Conservation (phyloP, 2,329 filamentous ascomycete genomes). For the Colletotrichum sp. region DNA sequence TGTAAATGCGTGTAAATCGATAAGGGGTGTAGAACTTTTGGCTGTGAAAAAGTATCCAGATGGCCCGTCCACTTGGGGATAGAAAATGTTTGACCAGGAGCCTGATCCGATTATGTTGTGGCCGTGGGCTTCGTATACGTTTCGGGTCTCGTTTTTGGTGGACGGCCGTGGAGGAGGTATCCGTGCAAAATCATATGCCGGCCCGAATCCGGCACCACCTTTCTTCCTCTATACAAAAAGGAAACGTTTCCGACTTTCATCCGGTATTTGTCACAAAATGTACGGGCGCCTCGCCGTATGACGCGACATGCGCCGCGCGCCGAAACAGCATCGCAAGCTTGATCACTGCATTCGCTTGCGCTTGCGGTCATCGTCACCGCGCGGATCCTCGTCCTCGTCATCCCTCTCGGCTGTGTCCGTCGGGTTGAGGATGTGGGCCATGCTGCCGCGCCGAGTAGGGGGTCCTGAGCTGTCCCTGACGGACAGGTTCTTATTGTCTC, state of each 20-base stretch:
- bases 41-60: neutral
- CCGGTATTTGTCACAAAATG: slow-evolving; percentile 9
- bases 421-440: slow-evolving; percentile 68
- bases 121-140: slow-evolving; percentile 14
- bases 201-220: neutral
- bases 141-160: slow-evolving; percentile 5
- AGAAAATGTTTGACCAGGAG: neutral
- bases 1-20: neutral
- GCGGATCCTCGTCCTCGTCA: slow-evolving; percentile 59
- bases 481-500: slow-evolving; percentile 55
- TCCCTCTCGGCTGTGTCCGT: slow-evolving; percentile 61
- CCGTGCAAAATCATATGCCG: neutral
- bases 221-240: slow-evolving; percentile 9
- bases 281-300: neutral
- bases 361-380: slow-evolving; percentile 65
- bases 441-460: slow-evolving; percentile 62
- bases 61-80: neutral
- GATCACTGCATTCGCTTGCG: slow-evolving; percentile 61
- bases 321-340: neutral
- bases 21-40: neutral
- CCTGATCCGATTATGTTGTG: slow-evolving; percentile 1
- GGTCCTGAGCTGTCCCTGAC: slow-evolving; percentile 62
- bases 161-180: neutral
- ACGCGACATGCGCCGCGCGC: neutral
- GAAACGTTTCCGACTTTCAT: neutral